Base-by-base conservation (phyloP, 352 stramenopile genomes). In the Phytophthora pluvialis region DNA sequence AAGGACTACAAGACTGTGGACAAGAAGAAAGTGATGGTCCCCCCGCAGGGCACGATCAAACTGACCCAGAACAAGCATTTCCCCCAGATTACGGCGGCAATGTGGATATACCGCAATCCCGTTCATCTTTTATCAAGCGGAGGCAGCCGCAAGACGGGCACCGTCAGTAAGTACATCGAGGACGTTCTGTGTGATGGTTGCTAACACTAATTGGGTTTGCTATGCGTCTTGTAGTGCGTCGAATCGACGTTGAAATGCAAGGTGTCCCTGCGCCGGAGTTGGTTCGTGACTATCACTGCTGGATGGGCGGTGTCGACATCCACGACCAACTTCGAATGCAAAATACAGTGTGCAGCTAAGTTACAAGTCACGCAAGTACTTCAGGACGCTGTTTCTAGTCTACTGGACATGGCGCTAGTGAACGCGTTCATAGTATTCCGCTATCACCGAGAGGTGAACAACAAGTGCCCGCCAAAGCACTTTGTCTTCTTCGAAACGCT, bases 401-500 rank as follows among this genome's bases (percentile, higher is more conserved):
- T 76, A 3, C 8, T 72, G 5, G 68, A 72, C 36, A 72, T 69
- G 52, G 51, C 62, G 0, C 11, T 75, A 3, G 52, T 71, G 0
- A 76, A 76, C n/a, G 43, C 28, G 1, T 72, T 61, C 38, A 50
- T 70, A 28, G 44, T 70, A 6, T 44, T 44, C 11, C 38, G 15
- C 38, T n/a, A 44, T n/a, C 15, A 26, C 3, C 6, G 1, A 10
- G 26, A 44, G 7, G 16, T 44, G 7, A 21, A 26, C 5, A 44
- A 44, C 38, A 44, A 44, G 38, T 5, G 38, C n/a, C 15, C n/a
- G 15, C 13, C 38, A 15, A 26, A 44, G 15, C 7, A 39, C 15
- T 39, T 2, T 39, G 33, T 12, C 10, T 39, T 39, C 33, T 39
- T 39, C 33, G 33, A 39, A 12, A 39, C 33, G 10, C 33, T 39